Evolutionary conservation across 495 filamentous ascomycete genomes (phyloP), one percentile per base, ranked within the genome.

Genomic region (Evernia prunastri): DNA sequence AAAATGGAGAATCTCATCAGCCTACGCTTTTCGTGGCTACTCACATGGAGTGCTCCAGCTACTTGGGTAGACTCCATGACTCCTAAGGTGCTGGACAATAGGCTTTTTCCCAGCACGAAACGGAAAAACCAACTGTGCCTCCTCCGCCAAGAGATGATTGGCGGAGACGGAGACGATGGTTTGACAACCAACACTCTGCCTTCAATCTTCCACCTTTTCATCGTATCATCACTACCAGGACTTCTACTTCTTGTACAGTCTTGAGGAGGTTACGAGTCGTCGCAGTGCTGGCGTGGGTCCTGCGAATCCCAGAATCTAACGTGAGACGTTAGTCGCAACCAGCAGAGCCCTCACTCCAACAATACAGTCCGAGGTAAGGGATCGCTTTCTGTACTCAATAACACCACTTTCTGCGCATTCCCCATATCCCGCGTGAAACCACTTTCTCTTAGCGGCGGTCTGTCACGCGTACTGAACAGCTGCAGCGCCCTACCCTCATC

Each of bases 111-210:
- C n/a, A n/a, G n/a, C n/a, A n/a, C n/a, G n/a, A n/a, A n/a, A n/a
- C n/a, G n/a, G n/a, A 27, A 53, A 31, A 18, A 33, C 49, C 13
- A 53, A 53, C 40, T 40, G 59, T 59, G 59, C 59, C 45, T 49
- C 33, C 31, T 43, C 40, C n/a, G 59, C 39, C 59, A 42, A 42
- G 27, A 43, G 49, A 29, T 17, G 25, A n/a, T n/a, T n/a, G n/a
- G n/a, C n/a, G n/a, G n/a, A n/a, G n/a, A n/a, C n/a, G n/a, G n/a
- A n/a, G n/a, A n/a, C n/a, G n/a, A 53, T 53, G 27, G 49, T 53
- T 27, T 51, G 23, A 51, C 47, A 29, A 29, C 47, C 47, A 31
- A 53, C 27, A 53, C 25, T 53, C 27, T 27, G 49, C 49, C 25
- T 53, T 53, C 49, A 53, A 17, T 27, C 49, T 31, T 31, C 25